These are phyloP conservation scores for Ophiostoma piceae DNA, from an alignment of 2,329 filamentous ascomycete species.

Conservation along the genomic window DNA sequence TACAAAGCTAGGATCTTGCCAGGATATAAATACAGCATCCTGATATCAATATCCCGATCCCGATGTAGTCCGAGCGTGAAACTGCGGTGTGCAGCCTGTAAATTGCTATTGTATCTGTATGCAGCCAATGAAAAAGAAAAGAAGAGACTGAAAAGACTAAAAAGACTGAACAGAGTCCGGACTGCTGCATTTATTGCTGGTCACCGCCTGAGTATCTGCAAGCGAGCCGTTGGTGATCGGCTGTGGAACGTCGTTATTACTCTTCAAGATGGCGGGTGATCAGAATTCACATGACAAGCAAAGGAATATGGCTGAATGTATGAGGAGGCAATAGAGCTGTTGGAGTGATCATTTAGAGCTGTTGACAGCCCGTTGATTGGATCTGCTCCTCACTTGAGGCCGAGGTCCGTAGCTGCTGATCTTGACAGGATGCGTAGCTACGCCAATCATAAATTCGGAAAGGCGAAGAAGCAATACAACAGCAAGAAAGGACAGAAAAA, in stretches of 20 bases:
- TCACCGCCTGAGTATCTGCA: neutral
- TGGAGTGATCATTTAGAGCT: no score
- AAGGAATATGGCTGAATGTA: neutral
- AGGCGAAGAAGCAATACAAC: neutral
- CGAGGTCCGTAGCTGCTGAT: neutral
- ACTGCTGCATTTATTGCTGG: conserved; percentile 1
- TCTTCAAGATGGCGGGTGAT: neutral
- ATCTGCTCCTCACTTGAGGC: neutral
- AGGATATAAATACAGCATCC: neutral
- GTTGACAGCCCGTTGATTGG: neutral
- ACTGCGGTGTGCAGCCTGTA: neutral
- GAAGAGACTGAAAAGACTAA: no score
- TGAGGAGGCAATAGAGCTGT: neutral
- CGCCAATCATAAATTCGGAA: neutral
- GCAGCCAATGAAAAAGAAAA: neutral
- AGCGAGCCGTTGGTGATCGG: neutral
- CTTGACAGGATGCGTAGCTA: neutral
- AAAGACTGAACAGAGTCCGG: neutral
- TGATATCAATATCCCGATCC: neutral
- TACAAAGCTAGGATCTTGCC: neutral
- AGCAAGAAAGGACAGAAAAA: neutral
- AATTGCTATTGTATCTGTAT: neutral
- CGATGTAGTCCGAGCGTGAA: conserved; percentile 3
- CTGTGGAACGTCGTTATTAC: neutral
- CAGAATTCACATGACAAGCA: neutral